Percentiles rank a stretch among this genome's conserved stretches.
phyloP scores from a whole-genome alignment of 202 grass and related monocot genomes.

The Carex sylvatica region DNA sequence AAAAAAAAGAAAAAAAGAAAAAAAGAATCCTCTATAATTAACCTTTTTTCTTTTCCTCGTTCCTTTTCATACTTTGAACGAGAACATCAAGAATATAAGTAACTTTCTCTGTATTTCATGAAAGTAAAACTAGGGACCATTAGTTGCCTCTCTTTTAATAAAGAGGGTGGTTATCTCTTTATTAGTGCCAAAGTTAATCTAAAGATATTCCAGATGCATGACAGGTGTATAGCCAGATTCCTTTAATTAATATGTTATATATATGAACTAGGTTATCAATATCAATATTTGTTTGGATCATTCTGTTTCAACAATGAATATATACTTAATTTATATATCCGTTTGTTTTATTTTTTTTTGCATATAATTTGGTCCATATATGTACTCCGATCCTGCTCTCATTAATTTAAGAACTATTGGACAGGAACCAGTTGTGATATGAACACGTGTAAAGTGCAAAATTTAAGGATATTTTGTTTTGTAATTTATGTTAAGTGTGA shows the following conservation, averaged over 20 bases:
- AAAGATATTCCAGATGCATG: background rate
- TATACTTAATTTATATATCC: background rate
- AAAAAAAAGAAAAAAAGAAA: too few relatives aligned
- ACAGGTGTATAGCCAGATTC: background rate
- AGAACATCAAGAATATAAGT: background rate
- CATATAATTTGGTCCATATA: too few relatives aligned
- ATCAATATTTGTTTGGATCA: background rate
- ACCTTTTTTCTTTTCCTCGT: background rate
- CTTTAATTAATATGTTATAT: background rate
- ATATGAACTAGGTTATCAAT: background rate
- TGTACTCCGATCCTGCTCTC: too few relatives aligned
- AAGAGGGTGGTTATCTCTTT: slow-evolving; percentile 17
- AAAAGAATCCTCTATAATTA: too few relatives aligned
- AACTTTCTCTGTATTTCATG: background rate
- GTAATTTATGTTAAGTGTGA: too few relatives aligned
- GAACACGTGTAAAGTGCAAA: too few relatives aligned
- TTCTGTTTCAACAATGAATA: background rate
- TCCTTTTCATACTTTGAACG: background rate
- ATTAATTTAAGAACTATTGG: too few relatives aligned
- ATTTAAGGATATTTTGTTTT: too few relatives aligned
- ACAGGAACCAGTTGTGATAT: too few relatives aligned
- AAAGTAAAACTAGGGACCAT: slow-evolving; percentile 9
- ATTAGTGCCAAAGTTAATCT: slow-evolving; percentile 18
- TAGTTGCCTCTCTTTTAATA: background rate
- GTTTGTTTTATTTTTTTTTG: background rate